Evolutionary conservation across 1,139 yeast genomes (phyloP), one percentile per base, ranked within the genome.

Genomic region (Candida sanyaensis): DNA sequence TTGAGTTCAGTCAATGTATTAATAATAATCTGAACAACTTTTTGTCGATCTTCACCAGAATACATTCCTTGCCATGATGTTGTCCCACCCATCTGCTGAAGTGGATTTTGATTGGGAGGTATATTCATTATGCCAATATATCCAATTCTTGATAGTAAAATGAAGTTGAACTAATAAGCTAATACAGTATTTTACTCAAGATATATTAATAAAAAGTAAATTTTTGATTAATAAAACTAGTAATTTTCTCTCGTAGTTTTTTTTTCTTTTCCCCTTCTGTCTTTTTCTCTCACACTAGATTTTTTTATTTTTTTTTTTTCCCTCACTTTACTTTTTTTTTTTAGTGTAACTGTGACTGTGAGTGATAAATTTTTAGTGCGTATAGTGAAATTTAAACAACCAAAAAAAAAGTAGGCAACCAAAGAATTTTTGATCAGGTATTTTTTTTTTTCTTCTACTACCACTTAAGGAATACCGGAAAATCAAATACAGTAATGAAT

Each of bases 1-100:
- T 70, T 78, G 49, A 73, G 64, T 40, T 73, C 78, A 50, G 70
- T 68, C 44, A 75, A 64, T 2, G 78, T 68, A 41, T 65, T 65
- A 48, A 75, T 62, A 12, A 75, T 64, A 37, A 73, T 64, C 49
- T 67, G 74, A 26, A 75, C 74, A 33, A 74, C 75, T 51, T 69
- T 71, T 51, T 73, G 79, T 37, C 80, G 64, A 57, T 75, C 80
- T 27, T 64, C 60, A 27, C 64, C 66, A 30, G 74, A 61, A 52
- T 71, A 73, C 61, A 68, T 57, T 38, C 71, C 60, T 51, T 73
- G 78, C 79, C 79, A 75, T 8, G 46, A 32, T 5, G 36, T 24
- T n/a, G 41, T 43, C 4, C 49, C 47, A 38, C 44, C 38, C 31
- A 45, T 38, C 24, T 31, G 43, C 17, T 31, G 43, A 24, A 40